These are phyloP conservation scores for Acer saccharum DNA, from an alignment of 345 rosid species.

Conservation along the genomic window DNA sequence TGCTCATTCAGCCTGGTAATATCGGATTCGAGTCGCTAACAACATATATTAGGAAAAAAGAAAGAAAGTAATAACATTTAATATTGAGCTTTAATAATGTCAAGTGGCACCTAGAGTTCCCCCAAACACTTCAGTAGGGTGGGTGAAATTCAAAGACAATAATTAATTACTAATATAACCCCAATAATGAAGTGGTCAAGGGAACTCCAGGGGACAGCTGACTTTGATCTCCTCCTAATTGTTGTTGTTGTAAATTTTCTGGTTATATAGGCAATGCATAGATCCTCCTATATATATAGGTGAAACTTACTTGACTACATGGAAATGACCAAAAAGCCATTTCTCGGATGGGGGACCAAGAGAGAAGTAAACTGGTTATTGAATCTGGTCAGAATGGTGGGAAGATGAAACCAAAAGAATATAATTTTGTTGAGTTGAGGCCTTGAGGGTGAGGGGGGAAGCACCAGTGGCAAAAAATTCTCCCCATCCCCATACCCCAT, in stretches of 20 bases:
- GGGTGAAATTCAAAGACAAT: neutral
- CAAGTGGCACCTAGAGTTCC: constrained; percentile 35
- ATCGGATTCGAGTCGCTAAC: too few species aligned
- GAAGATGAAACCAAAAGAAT: neutral
- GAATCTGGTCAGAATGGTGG: constrained; percentile 8
- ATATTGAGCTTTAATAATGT: neutral
- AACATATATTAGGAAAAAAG: too few species aligned
- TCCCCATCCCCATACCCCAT: too few species aligned
- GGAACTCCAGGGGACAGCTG: constrained; percentile 33
- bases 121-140: constrained; percentile 44
- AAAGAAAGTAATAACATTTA: too few species aligned
- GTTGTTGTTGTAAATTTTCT: neutral
- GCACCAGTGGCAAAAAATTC: neutral
- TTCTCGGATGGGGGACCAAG: neutral
- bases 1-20: too few species aligned
- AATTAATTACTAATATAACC: neutral
- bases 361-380: neutral
- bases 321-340: neutral
- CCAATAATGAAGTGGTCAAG: constrained; percentile 33
- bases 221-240: neutral
- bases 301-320: too few species aligned
- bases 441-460: too few species aligned
- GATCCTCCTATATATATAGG: constrained; percentile 5
- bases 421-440: neutral
- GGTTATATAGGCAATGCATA: neutral